Percentiles rank a stretch among this genome's conserved stretches.
Evolutionary conservation across 2,329 filamentous ascomycete species (phyloP).

Genomic region (Xylariaceae sp.): DNA sequence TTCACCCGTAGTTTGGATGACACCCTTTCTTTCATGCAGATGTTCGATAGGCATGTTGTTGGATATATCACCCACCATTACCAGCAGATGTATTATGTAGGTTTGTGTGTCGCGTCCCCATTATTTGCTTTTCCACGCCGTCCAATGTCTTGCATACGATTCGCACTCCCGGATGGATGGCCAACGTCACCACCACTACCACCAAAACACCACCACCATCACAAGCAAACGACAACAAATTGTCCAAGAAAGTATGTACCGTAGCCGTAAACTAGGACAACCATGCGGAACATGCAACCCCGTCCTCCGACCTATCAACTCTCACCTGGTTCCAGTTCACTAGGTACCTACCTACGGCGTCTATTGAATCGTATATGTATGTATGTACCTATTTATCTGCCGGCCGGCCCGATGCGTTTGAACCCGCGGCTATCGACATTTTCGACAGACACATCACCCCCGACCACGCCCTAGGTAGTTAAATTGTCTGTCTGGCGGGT

Average conservation of each 20-base stretch:
- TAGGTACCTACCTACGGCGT: too few species aligned
- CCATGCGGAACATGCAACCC: conserved; percentile 2
- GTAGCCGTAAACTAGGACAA: not conserved
- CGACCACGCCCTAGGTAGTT: not conserved
- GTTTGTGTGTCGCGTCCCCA: not conserved
- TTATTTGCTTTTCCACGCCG: conserved; percentile 9
- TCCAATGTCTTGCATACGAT: conserved; percentile 11
- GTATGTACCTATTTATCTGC: not conserved
- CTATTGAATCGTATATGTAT: not conserved
- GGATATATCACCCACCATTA: not conserved
- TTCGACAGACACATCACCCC: not conserved
- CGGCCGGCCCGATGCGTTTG: conserved; percentile 11
- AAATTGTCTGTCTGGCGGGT: too few species aligned
- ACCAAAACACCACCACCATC: too few species aligned
- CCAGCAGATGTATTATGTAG: not conserved
- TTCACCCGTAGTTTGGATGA: not conserved
- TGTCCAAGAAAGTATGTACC: not conserved
- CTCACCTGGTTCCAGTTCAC: not conserved
- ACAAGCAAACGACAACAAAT: not conserved
- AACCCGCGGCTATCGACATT: conserved; percentile 9
- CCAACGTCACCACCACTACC: not conserved
- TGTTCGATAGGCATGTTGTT: not conserved
- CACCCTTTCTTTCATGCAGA: not conserved
- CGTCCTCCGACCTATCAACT: not conserved
- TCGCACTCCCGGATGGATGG: conserved; percentile 8